Conservation (phyloP, 164 flowering plant species). For the Dillenia turbinata region DNA sequence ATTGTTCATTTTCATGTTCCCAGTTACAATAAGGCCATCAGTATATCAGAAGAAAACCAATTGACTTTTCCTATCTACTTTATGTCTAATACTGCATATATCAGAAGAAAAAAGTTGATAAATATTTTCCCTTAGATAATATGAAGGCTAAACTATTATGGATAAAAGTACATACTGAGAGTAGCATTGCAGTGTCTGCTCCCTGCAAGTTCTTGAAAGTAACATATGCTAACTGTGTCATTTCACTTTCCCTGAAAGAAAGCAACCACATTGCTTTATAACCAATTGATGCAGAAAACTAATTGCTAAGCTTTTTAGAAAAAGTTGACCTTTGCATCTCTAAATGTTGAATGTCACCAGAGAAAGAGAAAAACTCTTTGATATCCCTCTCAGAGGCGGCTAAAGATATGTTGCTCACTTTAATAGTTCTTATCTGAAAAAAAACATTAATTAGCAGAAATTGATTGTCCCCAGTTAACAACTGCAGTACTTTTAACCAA, state of each 20-base stretch:
- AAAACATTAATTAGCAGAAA: background rate
- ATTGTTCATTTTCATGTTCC: no score
- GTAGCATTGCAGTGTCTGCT: conserved; percentile 69
- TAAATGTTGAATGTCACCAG: conserved; percentile 62
- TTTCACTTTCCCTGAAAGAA: conserved; percentile 47
- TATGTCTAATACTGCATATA: no score
- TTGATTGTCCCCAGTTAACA: no score
- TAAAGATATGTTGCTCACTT: conserved; percentile 60
- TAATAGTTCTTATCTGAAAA: conserved; percentile 58
- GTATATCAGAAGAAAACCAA: no score
- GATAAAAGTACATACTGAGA: conserved; percentile 36
- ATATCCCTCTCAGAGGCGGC: conserved; percentile 47
- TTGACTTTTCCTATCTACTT: no score
- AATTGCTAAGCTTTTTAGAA: background rate
- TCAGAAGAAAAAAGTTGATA: no score
- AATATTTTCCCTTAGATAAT: no score
- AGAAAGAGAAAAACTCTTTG: conserved; percentile 70
- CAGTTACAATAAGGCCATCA: no score
- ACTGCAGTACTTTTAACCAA: no score
- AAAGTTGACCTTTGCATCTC: conserved; percentile 57
- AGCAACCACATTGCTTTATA: conserved; percentile 1
- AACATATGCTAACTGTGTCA: conserved; percentile 59
- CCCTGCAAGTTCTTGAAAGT: conserved; percentile 79
- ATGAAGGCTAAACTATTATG: background rate
- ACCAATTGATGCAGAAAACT: background rate